Conservation (phyloP, 805 yeast genomes). For the Wickerhamiella dianesei region DNA sequence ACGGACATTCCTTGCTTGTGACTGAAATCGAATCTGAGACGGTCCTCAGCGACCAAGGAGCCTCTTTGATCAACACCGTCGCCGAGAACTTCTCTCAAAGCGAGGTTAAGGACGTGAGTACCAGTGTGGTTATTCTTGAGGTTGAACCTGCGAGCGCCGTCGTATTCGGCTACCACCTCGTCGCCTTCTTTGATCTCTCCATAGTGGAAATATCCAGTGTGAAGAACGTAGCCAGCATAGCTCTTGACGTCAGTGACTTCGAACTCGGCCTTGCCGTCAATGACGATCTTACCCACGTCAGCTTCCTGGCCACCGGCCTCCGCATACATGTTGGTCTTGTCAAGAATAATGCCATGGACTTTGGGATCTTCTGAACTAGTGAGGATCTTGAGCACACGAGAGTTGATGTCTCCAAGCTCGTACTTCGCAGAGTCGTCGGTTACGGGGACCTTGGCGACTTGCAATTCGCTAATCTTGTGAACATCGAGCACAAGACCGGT, state of each 20-base stretch:
- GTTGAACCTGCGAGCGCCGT: conserved; percentile 90
- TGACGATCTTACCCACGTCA: conserved; percentile 84
- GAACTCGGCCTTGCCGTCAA: conserved; percentile 79
- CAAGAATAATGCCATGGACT: conserved; percentile 70
- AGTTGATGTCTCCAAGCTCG: conserved; percentile 44
- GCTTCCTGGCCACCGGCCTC: conserved; percentile 99
- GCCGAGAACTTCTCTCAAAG: conserved; percentile 75
- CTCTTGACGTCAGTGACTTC: conserved; percentile 82
- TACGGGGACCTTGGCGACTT: conserved; percentile 46
- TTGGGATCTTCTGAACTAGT: conserved; percentile 29
- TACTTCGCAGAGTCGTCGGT: conserved; percentile 79
- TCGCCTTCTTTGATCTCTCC: conserved; percentile 61
- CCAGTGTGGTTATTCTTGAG: conserved; percentile 97
- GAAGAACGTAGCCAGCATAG: conserved; percentile 90
- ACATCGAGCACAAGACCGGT: conserved; percentile 72
- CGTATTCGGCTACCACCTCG: conserved; percentile 70
- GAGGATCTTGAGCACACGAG: conserved; percentile 59
- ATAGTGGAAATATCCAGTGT: conserved; percentile 74
- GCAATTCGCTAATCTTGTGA: conserved; percentile 68
- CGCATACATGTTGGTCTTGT: conserved; percentile 90
- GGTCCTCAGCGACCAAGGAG: conserved; percentile 89
- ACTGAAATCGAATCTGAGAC: conserved; percentile 89
- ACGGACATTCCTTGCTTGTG: conserved; percentile 73
- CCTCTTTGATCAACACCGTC: conserved; percentile 90
- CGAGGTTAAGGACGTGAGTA: conserved; percentile 87